Evolutionary conservation across 176 grass and related monocot genomes (phyloP).

Genomic region (Oryza coarctata): DNA sequence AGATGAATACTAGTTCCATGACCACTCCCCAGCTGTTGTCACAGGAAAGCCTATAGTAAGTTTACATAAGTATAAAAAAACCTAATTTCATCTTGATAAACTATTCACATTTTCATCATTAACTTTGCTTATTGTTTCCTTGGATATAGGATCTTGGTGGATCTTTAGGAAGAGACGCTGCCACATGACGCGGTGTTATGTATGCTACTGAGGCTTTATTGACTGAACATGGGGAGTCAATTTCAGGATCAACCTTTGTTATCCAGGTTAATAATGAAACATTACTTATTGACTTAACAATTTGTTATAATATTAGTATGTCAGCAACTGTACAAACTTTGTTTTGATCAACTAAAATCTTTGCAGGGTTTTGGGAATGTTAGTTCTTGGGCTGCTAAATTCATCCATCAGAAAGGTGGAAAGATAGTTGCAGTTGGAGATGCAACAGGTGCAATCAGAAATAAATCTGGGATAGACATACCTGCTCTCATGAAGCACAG

Average conservation of each 20-base stretch:
- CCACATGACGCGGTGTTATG: constrained; percentile 80
- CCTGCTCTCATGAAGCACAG: constrained; percentile 66
- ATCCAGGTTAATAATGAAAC: constrained; percentile 60
- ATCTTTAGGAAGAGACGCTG: constrained; percentile 90
- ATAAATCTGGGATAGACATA: constrained; percentile 68
- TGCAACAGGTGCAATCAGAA: constrained; percentile 72
- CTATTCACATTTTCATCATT: background rate
- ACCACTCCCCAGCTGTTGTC: constrained; percentile 89
- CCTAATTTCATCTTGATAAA: constrained; percentile 22
- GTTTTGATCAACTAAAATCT: background rate
- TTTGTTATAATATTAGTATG: background rate
- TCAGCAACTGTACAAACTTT: background rate
- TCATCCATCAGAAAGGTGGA: constrained; percentile 82
- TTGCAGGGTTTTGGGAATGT: constrained; percentile 93
- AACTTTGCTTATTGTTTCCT: background rate
- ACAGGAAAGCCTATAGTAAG: constrained; percentile 97
- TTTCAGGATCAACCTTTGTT: constrained; percentile 24
- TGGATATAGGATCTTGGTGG: constrained; percentile 90
- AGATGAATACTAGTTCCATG: constrained; percentile 97
- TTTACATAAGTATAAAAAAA: constrained; percentile 8
- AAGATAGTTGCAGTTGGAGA: constrained; percentile 90
- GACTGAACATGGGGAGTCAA: constrained; percentile 40
- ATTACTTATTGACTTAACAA: background rate
- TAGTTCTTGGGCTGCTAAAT: constrained; percentile 83
- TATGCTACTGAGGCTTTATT: constrained; percentile 78